Conservation (phyloP, 768 basidiomycete genomes). For the Amanita pseudoporphyria region DNA sequence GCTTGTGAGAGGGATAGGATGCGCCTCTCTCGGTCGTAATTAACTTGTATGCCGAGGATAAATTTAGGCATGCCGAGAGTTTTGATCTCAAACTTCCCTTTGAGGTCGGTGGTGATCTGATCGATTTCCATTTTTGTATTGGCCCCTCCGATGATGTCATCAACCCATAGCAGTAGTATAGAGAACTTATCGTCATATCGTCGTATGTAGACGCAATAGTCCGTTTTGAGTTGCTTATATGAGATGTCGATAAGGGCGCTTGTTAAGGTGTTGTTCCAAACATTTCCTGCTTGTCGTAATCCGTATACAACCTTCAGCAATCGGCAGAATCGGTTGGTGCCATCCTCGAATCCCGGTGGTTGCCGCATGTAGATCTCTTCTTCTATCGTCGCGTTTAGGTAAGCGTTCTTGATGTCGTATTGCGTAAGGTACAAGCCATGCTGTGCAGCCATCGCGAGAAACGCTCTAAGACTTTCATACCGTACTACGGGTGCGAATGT, state of each 20-base stretch:
- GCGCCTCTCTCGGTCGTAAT: slow-evolving; percentile 9
- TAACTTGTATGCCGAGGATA: slow-evolving; percentile 24
- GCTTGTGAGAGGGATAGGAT: slow-evolving; percentile 19
- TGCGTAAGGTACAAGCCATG: slow-evolving; percentile 1
- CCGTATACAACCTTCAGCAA: too few relatives aligned
- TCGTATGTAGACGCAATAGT: slow-evolving; percentile 16
- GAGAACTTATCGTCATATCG: slow-evolving; percentile 3
- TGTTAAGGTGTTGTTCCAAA: slow-evolving; percentile 15
- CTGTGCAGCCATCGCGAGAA: slow-evolving; percentile 17
- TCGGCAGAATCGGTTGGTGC: too few relatives aligned
- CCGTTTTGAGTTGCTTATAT: slow-evolving; percentile 10
- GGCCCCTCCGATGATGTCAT: slow-evolving; percentile 23
- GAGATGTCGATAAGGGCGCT: slow-evolving; percentile 2
- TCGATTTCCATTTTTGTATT: slow-evolving; percentile 8
- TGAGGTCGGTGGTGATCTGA: slow-evolving; percentile 17
- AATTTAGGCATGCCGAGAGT: slow-evolving; percentile 17
- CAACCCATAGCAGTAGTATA: slow-evolving; percentile 20
- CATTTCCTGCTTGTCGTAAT: slow-evolving; percentile 10
- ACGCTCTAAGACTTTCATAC: too few relatives aligned
- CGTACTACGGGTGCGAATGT: too few relatives aligned
- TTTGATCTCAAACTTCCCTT: too few relatives aligned
- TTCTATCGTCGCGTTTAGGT: too few relatives aligned
- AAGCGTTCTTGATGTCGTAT: background rate
- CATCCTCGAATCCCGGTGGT: too few relatives aligned
- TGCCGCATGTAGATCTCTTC: too few relatives aligned